These are phyloP conservation scores for Selaginella tamariscina DNA, from an alignment of 75 land plant species.

Conservation along the genomic window DNA sequence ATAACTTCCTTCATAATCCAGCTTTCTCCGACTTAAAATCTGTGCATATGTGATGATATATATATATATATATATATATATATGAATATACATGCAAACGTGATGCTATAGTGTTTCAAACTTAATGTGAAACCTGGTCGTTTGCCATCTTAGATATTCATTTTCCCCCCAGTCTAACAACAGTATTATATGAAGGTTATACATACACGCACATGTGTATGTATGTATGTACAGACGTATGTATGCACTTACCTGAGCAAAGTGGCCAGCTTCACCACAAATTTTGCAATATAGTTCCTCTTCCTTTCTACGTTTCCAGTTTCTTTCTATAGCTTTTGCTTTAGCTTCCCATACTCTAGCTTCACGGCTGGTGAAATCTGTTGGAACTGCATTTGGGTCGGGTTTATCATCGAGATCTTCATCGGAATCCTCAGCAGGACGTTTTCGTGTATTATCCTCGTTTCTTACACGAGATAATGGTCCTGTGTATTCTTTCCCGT, in stretches of 20 bases:
- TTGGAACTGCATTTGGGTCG: slow-evolving; percentile 62
- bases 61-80: too few species aligned
- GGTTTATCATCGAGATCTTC: slow-evolving; percentile 54
- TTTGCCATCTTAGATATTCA: too few species aligned
- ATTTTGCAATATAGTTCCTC: slow-evolving; percentile 9
- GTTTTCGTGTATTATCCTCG: slow-evolving; percentile 15
- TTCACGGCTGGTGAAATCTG: slow-evolving; percentile 11
- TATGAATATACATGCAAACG: too few species aligned
- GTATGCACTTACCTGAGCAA: slow-evolving; percentile 15
- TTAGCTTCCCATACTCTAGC: slow-evolving; percentile 82
- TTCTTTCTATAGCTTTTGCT: slow-evolving; percentile 11
- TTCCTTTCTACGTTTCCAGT: slow-evolving; percentile 13
- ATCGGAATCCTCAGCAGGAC: slow-evolving; percentile 35
- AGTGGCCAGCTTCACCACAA: slow-evolving; percentile 8
- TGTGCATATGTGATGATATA: too few species aligned
- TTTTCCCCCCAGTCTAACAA: too few species aligned
- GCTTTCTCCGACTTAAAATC: too few species aligned
- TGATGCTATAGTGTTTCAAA: too few species aligned
- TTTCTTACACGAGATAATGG: slow-evolving; percentile 33
- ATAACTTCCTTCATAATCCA: not conserved
- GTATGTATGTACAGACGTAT: not conserved
- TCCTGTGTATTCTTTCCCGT: slow-evolving; percentile 86
- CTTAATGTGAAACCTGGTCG: too few species aligned
- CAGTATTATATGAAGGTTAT: too few species aligned
- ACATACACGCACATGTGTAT: not conserved